Evolutionary conservation across 202 grass and related monocot species (phyloP), one percentile per base, ranked within the genome.

Genomic region (Panicum hallii): DNA sequence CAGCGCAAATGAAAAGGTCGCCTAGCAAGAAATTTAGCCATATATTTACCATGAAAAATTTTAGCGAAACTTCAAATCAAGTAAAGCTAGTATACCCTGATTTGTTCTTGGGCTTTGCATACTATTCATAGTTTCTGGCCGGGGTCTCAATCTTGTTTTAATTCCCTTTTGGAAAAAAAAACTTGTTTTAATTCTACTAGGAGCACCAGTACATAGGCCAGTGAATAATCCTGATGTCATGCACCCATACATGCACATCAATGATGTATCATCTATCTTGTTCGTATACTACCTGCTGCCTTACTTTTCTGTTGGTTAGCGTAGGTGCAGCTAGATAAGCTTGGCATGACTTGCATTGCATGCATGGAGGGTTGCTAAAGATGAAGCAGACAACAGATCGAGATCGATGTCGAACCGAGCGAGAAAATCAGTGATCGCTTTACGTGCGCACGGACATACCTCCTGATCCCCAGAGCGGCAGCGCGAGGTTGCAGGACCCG

Each of bases 401-500:
- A 57, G 20, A 40, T 13, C 22, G 23, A 72, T 42, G 36, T 45
- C 49, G 64, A 72, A 45, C 2, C 16, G 50, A 50, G 32, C 32
- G 2, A 32, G 32, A 4, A 38, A 38, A 38, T 38, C 3, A 38
- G 78, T 6, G 6, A 22, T 36, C 10, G 36, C 36, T 38, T 38
- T 38, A 10, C 46, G 11, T 14, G 46, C 13, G 11, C 49, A 16
- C 49, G 44, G 3, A 7, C 4, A 48, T 83, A 97, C 95, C 95
- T 95, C 83, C 75, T 19, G 81, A 34, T 43, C 84, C 89, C 91
- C 93, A 93, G 49, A 98, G 75, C 55, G 93, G 95, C 80, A 98
- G 71, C 3, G 91, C 87, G 44, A 93, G 81, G 60, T 95, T 90
- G 91, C 95, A 98, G 0, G 95, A 95, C 0, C 95, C 95, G 52